Evolutionary conservation across 768 basidiomycete species (phyloP).

Genomic region (Solioccasus polychromus): DNA sequence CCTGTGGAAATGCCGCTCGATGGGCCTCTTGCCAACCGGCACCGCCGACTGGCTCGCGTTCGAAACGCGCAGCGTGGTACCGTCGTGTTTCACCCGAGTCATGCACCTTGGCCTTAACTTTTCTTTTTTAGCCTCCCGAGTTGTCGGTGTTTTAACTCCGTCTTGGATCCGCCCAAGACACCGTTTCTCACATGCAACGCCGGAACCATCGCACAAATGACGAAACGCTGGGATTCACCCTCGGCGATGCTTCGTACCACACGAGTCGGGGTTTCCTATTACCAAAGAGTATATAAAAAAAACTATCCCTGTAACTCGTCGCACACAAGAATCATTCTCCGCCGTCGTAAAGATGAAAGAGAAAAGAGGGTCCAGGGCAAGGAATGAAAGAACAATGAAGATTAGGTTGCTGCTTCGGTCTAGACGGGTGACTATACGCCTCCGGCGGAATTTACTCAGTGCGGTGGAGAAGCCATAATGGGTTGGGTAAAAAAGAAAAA

Average conservation of each 20-base stretch:
- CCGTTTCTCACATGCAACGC: too few species aligned
- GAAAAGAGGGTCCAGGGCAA: slow-evolving; percentile 3
- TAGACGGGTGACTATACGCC: slow-evolving; percentile 23
- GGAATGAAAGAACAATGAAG: slow-evolving; percentile 9
- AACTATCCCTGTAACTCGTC: slow-evolving; percentile 16
- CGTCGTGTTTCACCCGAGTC: background rate
- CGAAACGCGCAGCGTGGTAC: slow-evolving; percentile 70
- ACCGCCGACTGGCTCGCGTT: slow-evolving; percentile 96
- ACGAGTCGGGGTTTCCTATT: too few species aligned
- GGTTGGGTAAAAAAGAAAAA: slow-evolving; percentile 18
- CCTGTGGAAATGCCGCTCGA: slow-evolving; percentile 88
- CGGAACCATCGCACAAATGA: too few species aligned
- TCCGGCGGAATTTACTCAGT: slow-evolving; percentile 27
- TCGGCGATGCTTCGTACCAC: too few species aligned
- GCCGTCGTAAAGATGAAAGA: slow-evolving; percentile 3
- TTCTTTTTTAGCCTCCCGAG: slow-evolving; percentile 39
- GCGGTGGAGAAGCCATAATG: slow-evolving; percentile 14
- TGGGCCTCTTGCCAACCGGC: slow-evolving; percentile 89
- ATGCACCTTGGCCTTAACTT: background rate
- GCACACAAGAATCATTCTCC: slow-evolving; percentile 19
- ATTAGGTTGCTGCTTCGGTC: slow-evolving; percentile 27
- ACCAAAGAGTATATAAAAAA: too few species aligned
- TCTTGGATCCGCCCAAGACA: background rate
- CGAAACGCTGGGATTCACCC: too few species aligned
- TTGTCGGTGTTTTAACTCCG: slow-evolving; percentile 35